Conservation (phyloP, 2,329 filamentous ascomycete genomes). For the Xylariaceae sp. region DNA sequence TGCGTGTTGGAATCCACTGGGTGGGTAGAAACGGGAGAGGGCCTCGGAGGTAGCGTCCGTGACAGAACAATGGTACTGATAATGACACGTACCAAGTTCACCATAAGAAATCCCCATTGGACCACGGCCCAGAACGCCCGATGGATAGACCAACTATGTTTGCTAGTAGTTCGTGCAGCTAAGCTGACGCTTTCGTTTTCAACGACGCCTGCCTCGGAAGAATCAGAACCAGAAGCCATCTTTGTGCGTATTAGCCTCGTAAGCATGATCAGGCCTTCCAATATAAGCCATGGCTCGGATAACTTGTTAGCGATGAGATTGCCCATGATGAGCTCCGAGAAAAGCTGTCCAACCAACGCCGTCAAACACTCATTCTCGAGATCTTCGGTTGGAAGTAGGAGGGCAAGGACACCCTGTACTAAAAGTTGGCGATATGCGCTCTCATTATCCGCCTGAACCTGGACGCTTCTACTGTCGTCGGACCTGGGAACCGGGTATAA, state of each 20-base stretch:
- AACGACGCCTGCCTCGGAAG: slow-evolving; percentile 5
- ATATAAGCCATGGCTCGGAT: slow-evolving; percentile 87
- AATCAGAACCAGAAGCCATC: slow-evolving; percentile 13
- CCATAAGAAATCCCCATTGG: slow-evolving; percentile 57
- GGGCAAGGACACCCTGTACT: slow-evolving; percentile 77
- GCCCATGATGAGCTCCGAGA: slow-evolving; percentile 87
- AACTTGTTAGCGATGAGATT: slow-evolving; percentile 78
- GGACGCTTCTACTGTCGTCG: slow-evolving; percentile 51
- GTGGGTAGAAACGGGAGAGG: slow-evolving; percentile 26
- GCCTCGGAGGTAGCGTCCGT: slow-evolving; percentile 65
- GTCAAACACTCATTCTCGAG: slow-evolving; percentile 85
- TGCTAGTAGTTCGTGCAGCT: slow-evolving; percentile 8
- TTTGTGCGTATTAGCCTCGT: slow-evolving; percentile 45
- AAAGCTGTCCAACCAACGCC: slow-evolving; percentile 80
- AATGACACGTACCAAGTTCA: slow-evolving; percentile 67
- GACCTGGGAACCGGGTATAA: slow-evolving; percentile 73
- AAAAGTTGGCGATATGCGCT: slow-evolving; percentile 82
- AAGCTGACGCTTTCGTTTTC: slow-evolving; percentile 7
- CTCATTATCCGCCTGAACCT: slow-evolving; percentile 76
- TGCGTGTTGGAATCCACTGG: slow-evolving; percentile 32
- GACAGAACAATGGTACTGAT: slow-evolving; percentile 67
- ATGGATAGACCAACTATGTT: slow-evolving; percentile 44
- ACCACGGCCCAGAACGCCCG: slow-evolving; percentile 59
- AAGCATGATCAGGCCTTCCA: slow-evolving; percentile 78
- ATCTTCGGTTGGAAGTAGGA: slow-evolving; percentile 90